phyloP scores from a whole-genome alignment of 148 eudicot species.

The Rhododendron vialii region DNA sequence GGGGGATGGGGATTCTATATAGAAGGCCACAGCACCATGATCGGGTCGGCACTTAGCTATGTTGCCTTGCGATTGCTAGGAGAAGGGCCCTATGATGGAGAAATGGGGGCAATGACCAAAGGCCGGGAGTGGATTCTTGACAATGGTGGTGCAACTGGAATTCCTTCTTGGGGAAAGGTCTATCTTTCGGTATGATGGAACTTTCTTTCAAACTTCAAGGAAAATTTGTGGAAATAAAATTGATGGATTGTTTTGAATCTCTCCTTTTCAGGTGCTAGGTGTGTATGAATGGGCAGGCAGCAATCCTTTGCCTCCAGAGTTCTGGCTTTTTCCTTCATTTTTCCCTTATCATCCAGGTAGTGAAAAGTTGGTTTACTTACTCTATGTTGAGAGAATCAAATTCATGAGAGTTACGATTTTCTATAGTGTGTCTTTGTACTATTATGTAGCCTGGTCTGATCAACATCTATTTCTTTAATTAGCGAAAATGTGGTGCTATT shows the following conservation, averaged over 20 bases:
- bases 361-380: background rate
- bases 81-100: conserved; percentile 26
- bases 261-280: conserved; percentile 24
- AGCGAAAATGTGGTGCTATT: conserved; percentile 40
- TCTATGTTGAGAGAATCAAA: background rate
- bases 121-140: conserved; percentile 32
- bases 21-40: conserved; percentile 34
- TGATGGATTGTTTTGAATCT: background rate
- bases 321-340: conserved; percentile 31
- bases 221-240: background rate
- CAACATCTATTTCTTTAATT: background rate
- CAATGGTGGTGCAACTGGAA: conserved; percentile 30
- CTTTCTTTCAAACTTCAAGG: background rate
- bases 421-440: background rate
- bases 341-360: conserved; percentile 34
- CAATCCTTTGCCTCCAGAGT: conserved; percentile 34
- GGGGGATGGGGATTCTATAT: conserved; percentile 37
- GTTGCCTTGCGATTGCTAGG: conserved; percentile 22
- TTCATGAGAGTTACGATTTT: background rate
- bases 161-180: conserved; percentile 36
- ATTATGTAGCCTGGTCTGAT: background rate
- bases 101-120: conserved; percentile 19
- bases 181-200: conserved; percentile 20
- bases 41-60: conserved; percentile 29
- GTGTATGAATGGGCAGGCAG: conserved; percentile 36